Evolutionary conservation across 495 filamentous ascomycete species (phyloP).

Genomic region (Cercophora samala): DNA sequence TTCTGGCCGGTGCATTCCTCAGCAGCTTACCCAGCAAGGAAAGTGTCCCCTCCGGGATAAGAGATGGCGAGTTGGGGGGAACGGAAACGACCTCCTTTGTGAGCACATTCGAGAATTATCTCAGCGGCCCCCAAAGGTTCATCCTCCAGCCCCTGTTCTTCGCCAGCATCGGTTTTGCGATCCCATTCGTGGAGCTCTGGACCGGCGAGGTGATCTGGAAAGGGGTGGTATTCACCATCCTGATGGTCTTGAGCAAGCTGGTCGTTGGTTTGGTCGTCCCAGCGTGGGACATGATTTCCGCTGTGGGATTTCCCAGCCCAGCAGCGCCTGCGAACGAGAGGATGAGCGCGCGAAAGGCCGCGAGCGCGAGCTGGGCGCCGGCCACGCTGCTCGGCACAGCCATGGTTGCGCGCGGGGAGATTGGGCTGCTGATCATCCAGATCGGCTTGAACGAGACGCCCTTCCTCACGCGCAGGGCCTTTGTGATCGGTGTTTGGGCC

Average conservation of each 20-base stretch:
- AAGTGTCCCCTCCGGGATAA: background rate
- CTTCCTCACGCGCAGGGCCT: conserved; percentile 38
- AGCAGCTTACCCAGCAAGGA: conserved; percentile 31
- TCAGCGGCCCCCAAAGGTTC: conserved; percentile 44
- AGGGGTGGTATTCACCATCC: conserved; percentile 63
- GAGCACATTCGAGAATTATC: conserved; percentile 56
- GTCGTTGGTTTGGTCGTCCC: conserved; percentile 60
- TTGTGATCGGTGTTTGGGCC: conserved; percentile 70
- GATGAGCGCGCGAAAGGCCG: background rate
- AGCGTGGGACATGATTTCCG: conserved; percentile 32
- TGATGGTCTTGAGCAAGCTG: conserved; percentile 67
- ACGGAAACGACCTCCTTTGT: conserved; percentile 29
- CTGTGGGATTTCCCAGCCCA: background rate
- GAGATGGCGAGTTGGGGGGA: conserved; percentile 23
- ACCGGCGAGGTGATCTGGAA: conserved; percentile 61
- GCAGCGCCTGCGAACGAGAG: background rate
- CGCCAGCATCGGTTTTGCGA: conserved; percentile 74
- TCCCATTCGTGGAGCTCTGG: conserved; percentile 72
- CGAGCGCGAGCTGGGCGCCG: conserved; percentile 32
- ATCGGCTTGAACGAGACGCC: conserved; percentile 46
- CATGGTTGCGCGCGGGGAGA: conserved; percentile 76
- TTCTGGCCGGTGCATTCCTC: conserved; percentile 59
- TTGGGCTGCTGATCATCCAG: conserved; percentile 74
- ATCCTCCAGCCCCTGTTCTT: conserved; percentile 77
- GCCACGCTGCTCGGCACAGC: conserved; percentile 35